A percentile compares a stretch with the other conserved stretches of the same genome.
Conservation (phyloP, 106 monocot genomes). For the Alisma plantagoaquatica region DNA sequence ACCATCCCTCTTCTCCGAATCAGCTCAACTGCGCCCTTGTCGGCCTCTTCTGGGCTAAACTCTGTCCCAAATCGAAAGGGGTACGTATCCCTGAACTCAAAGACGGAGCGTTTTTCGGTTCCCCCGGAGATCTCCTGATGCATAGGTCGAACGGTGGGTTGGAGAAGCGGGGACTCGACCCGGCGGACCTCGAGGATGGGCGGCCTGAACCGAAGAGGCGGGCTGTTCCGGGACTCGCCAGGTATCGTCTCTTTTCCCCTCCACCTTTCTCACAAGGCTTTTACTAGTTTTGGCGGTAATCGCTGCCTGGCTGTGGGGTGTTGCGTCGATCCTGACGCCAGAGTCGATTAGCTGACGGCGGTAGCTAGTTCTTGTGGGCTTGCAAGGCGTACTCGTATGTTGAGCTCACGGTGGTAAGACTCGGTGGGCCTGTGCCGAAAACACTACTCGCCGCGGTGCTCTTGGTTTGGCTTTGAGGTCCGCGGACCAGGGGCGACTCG, state of each 20-base stretch:
- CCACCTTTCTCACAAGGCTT: not conserved
- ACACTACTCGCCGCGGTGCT: no score
- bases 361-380: no score
- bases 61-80: not conserved
- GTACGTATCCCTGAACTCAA: not conserved
- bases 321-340: no score
- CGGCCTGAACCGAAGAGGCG: conserved; percentile 23
- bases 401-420: not conserved
- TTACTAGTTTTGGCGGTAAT: not conserved
- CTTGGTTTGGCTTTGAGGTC: no score
- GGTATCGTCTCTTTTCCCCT: conserved; percentile 4
- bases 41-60: not conserved
- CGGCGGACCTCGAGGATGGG: conserved; percentile 4
- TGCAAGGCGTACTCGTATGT: not conserved
- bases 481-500: no score
- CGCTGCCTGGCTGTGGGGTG: no score
- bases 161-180: conserved; percentile 22
- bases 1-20: not conserved
- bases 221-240: conserved; percentile 23
- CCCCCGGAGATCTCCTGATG: conserved; percentile 1
- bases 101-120: conserved; percentile 2
- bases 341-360: no score
- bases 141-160: no score
- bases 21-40: not conserved
- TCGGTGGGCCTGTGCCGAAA: not conserved